These are phyloP conservation scores for Tilletiaria anomala DNA, from an alignment of 1,284 basidiomycete species.

Conservation along the genomic window DNA sequence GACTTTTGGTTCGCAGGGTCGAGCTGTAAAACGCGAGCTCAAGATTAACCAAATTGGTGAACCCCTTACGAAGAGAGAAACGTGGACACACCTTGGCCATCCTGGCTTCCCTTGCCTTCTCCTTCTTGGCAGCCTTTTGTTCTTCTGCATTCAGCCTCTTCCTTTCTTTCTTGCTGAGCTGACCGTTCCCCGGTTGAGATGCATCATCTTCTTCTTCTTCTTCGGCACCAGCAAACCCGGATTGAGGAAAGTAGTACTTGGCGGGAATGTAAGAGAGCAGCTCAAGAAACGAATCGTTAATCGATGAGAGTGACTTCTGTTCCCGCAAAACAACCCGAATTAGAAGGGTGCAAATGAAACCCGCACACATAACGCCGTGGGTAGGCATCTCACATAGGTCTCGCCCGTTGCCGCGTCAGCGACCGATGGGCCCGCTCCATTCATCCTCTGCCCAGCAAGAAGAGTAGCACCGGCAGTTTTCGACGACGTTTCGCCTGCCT, in stretches of 20 bases:
- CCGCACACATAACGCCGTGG: no score
- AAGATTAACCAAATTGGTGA: background rate
- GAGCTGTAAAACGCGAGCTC: constrained; percentile 5
- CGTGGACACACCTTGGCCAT: constrained; percentile 14
- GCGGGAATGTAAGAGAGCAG: constrained; percentile 32
- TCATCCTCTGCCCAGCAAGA: no score
- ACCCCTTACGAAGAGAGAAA: background rate
- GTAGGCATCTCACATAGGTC: no score
- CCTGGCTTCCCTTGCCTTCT: constrained; percentile 18
- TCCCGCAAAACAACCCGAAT: no score
- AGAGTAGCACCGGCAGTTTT: no score
- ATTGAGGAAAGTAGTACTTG: constrained; percentile 22
- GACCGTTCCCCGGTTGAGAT: constrained; percentile 6
- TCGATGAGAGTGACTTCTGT: constrained; percentile 9
- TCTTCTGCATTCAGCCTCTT: constrained; percentile 28
- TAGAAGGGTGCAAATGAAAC: no score
- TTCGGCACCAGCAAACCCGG: constrained; percentile 2
- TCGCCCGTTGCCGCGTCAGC: no score
- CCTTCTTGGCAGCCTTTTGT: constrained; percentile 26
- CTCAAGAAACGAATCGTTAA: constrained; percentile 23
- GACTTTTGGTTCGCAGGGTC: constrained; percentile 31
- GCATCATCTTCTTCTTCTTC: constrained; percentile 16
- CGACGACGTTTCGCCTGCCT: no score
- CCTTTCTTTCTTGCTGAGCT: constrained; percentile 34
- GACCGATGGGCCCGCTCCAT: no score